A percentile compares a stretch with the other conserved stretches of the same genome.
phyloP scores from a whole-genome alignment of 2,329 filamentous ascomycete genomes.

The Fonsecaea pedrosoi region DNA sequence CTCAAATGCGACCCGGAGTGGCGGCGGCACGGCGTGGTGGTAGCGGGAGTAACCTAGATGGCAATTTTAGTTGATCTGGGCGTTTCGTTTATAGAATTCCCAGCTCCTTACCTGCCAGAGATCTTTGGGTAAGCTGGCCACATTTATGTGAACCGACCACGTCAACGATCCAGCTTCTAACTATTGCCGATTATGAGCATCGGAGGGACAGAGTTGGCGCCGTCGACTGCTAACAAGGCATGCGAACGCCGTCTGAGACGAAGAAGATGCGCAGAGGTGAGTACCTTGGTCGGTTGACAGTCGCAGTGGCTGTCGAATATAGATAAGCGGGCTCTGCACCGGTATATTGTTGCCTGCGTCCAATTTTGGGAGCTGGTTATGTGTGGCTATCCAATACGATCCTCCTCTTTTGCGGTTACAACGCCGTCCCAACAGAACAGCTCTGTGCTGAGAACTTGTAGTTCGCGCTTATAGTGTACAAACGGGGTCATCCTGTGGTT shows the following conservation, averaged over 20 bases:
- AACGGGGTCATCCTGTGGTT: not conserved
- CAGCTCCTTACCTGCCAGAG: not conserved
- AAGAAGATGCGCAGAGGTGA: not conserved
- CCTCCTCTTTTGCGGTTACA: not conserved
- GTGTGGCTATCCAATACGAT: not conserved
- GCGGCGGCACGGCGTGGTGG: not conserved
- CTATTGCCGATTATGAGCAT: not conserved
- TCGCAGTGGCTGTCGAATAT: not conserved
- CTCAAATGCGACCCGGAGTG: not conserved
- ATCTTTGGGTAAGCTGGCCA: not conserved
- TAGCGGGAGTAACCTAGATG: constrained; percentile 3
- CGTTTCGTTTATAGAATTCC: not conserved
- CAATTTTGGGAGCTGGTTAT: not conserved
- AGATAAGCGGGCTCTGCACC: not conserved
- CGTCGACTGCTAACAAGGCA: not conserved
- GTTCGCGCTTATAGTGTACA: not conserved
- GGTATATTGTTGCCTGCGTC: not conserved
- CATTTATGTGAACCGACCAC: not conserved
- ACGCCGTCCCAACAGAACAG: not conserved
- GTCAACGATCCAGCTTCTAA: not conserved
- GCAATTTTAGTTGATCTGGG: not conserved
- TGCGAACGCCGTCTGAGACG: not conserved
- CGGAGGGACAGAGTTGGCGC: not conserved
- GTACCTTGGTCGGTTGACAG: not conserved
- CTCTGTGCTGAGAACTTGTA: not conserved